Conservation (phyloP, 495 filamentous ascomycete species). For the Aeminium ludgeri region DNA sequence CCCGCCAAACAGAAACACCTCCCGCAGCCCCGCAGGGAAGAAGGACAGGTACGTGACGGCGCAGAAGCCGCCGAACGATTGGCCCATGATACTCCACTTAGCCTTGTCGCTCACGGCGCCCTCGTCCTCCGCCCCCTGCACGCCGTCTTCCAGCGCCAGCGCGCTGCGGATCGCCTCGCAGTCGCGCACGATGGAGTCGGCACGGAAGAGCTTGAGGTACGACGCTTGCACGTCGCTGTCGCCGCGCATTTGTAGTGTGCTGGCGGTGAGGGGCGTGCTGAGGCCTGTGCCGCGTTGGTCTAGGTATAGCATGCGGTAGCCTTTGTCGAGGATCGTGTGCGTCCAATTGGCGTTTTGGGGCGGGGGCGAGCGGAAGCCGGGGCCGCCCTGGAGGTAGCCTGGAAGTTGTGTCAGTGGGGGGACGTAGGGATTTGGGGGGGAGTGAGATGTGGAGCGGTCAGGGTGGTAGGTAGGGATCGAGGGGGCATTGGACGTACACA, state of each 20-base stretch:
- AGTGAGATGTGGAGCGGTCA: too few species aligned
- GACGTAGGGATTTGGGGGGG: too few species aligned
- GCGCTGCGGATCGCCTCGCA: slow-evolving; percentile 67
- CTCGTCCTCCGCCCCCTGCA: too few species aligned
- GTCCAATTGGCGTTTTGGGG: slow-evolving; percentile 58
- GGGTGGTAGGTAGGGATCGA: too few species aligned
- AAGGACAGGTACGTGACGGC: slow-evolving; percentile 64
- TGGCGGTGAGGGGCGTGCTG: slow-evolving; percentile 58
- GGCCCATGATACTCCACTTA: slow-evolving; percentile 71
- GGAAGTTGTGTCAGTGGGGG: too few species aligned
- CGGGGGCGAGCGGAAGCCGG: slow-evolving; percentile 53
- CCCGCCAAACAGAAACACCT: slow-evolving; percentile 72
- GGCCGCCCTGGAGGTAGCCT: slow-evolving; percentile 41
- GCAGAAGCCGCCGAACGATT: slow-evolving; percentile 87
- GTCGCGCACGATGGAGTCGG: slow-evolving; percentile 72
- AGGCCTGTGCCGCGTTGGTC: slow-evolving; percentile 84
- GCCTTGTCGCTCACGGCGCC: slow-evolving; percentile 49
- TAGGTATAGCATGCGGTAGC: slow-evolving; percentile 69
- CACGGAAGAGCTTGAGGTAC: slow-evolving; percentile 74
- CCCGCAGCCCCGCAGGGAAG: slow-evolving; percentile 56
- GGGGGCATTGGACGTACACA: too few species aligned
- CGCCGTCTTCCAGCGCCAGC: slow-evolving; percentile 52
- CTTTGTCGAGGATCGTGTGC: slow-evolving; percentile 52
- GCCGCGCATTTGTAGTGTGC: slow-evolving; percentile 47
- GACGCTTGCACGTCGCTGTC: slow-evolving; percentile 49